Conservation (phyloP, 805 yeast genomes). For the Lachancea thermotolerans region DNA sequence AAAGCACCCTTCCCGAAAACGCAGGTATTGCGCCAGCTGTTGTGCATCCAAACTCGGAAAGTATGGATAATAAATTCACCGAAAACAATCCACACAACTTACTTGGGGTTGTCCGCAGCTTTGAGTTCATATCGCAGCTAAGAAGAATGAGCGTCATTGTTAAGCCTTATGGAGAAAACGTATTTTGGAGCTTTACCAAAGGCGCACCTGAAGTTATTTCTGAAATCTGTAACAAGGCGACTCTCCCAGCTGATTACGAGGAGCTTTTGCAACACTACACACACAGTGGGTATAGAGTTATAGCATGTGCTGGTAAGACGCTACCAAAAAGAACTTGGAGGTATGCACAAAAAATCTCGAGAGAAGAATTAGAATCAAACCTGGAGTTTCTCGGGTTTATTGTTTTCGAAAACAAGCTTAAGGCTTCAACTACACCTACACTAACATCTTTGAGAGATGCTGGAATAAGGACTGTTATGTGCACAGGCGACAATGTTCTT, state of each 20-base stretch:
- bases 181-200: conserved; percentile 59
- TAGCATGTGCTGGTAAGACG: conserved; percentile 78
- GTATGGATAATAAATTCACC: conserved; percentile 30
- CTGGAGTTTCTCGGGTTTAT: conserved; percentile 81
- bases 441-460: conserved; percentile 58
- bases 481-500: conserved; percentile 93
- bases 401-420: conserved; percentile 85
- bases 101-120: conserved; percentile 46
- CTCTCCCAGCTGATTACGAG: conserved; percentile 70
- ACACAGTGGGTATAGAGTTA: conserved; percentile 89
- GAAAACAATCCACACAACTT: conserved; percentile 32
- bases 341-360: conserved; percentile 42
- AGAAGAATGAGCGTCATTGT: conserved; percentile 88
- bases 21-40: conserved; percentile 42
- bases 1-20: conserved; percentile 37
- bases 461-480: conserved; percentile 79
- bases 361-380: conserved; percentile 64
- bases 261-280: conserved; percentile 77
- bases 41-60: conserved; percentile 36
- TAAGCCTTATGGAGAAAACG: conserved; percentile 36
- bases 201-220: conserved; percentile 97
- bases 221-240: conserved; percentile 62
- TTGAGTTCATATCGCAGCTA: conserved; percentile 77
- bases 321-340: conserved; percentile 40
- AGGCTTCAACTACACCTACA: conserved; percentile 57